Evolutionary conservation across 495 filamentous ascomycete genomes (phyloP).

Genomic region (Clavariopsis aquatica): DNA sequence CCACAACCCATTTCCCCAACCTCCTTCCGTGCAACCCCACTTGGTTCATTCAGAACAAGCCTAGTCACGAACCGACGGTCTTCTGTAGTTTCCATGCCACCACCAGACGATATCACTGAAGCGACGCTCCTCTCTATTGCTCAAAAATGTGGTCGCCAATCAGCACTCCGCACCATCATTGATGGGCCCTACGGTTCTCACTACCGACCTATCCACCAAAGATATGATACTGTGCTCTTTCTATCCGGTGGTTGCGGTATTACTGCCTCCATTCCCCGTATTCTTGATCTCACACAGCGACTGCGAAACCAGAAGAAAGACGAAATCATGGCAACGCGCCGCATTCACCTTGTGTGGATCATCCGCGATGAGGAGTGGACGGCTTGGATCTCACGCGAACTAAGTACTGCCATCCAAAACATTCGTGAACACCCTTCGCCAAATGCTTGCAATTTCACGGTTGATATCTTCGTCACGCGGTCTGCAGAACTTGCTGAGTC

Average conservation of each 20-base stretch:
- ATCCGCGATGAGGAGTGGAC: conserved; percentile 17
- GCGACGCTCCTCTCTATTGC: conserved; percentile 2
- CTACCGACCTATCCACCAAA: conserved; percentile 16
- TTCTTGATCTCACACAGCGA: conserved; percentile 6
- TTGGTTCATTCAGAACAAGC: not conserved
- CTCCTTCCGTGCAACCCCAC: not conserved
- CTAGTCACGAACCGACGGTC: not conserved
- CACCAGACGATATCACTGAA: not conserved
- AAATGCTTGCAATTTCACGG: not conserved
- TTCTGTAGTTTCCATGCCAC: not conserved
- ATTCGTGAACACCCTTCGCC: not conserved
- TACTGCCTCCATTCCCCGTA: conserved; percentile 4
- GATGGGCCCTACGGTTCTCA: conserved; percentile 29
- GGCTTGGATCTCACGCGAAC: conserved; percentile 6
- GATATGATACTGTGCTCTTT: conserved; percentile 25
- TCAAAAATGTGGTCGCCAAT: not conserved
- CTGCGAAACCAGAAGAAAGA: not conserved
- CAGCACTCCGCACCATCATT: conserved; percentile 25
- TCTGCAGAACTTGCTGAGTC: conserved; percentile 2
- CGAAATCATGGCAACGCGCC: conserved; percentile 1
- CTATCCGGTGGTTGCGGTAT: conserved; percentile 25
- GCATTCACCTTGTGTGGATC: conserved; percentile 20
- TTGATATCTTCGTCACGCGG: conserved; percentile 17
- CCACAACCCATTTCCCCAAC: not conserved
- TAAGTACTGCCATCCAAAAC: conserved; percentile 3